Evolutionary conservation across 1,284 basidiomycete genomes (phyloP).

Genomic region (Gomphus bonarii): DNA sequence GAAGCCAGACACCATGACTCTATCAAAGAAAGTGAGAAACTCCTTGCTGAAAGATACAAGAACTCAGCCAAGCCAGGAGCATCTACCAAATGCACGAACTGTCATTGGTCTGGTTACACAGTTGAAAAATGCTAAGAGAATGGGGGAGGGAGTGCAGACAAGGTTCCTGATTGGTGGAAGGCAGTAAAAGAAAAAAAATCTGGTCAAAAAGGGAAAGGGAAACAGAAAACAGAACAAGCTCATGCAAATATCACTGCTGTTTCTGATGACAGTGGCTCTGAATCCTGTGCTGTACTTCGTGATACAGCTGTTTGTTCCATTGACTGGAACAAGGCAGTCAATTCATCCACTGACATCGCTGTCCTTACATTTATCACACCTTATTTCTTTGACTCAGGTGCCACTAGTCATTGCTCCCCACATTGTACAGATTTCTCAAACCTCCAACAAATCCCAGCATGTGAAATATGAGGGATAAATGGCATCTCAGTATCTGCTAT

Average conservation of each 20-base stretch:
- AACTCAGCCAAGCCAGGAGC: neutral
- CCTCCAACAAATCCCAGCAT: neutral
- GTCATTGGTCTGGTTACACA: neutral
- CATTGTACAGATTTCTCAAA: neutral
- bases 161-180: neutral
- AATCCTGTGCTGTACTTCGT: neutral
- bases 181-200: neutral
- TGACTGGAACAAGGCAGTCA: no score
- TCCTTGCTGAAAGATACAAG: neutral
- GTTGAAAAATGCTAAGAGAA: neutral
- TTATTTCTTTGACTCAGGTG: no score
- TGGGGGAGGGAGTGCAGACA: neutral
- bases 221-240: neutral
- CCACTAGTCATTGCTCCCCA: no score
- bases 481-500: slow-evolving; percentile 22
- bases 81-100: neutral
- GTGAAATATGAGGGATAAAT: slow-evolving; percentile 21
- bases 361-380: no score
- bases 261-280: neutral
- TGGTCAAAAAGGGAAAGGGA: neutral
- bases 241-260: neutral
- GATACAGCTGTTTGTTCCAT: neutral
- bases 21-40: neutral
- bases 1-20: neutral
- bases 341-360: no score